phyloP scores from a whole-genome alignment of 1,139 yeast species.

The Pichia sp. region DNA sequence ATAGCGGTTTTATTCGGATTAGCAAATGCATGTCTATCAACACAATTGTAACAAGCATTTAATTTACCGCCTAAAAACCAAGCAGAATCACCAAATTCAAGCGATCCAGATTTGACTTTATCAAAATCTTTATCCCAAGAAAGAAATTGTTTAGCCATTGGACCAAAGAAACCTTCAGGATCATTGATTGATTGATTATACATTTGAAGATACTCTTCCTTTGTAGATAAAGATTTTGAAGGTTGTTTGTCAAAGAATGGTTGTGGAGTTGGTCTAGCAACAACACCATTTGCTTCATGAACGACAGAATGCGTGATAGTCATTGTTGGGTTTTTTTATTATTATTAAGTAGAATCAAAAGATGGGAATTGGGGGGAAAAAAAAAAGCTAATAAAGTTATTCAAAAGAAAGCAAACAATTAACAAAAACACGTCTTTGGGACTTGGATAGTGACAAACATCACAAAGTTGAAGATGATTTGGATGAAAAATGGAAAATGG shows the following conservation, averaged over 20 bases:
- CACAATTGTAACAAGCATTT: conserved; percentile 93
- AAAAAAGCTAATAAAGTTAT: too few species aligned
- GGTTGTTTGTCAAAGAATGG: conserved; percentile 75
- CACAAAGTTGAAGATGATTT: too few species aligned
- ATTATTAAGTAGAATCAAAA: too few species aligned
- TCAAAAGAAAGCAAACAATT: neutral
- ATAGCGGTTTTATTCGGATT: conserved; percentile 86
- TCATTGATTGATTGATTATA: conserved; percentile 72
- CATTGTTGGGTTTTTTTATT: conserved; percentile 1
- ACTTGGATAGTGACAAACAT: too few species aligned
- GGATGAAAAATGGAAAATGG: neutral
- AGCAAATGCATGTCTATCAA: conserved; percentile 87
- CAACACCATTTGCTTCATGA: conserved; percentile 73
- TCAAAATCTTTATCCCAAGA: conserved; percentile 82
- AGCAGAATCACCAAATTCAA: conserved; percentile 71
- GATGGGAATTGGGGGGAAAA: neutral
- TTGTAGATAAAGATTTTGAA: conserved; percentile 30
- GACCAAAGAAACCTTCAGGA: conserved; percentile 82
- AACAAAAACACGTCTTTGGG: too few species aligned
- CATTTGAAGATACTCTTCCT: conserved; percentile 68
- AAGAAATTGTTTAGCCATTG: conserved; percentile 69
- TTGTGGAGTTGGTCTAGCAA: conserved; percentile 60
- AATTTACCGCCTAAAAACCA: conserved; percentile 94
- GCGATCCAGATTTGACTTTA: conserved; percentile 66
- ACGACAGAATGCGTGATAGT: conserved; percentile 39